Conservation (phyloP, 139 green algal genomes). For the Tetradesmus obliquus region DNA sequence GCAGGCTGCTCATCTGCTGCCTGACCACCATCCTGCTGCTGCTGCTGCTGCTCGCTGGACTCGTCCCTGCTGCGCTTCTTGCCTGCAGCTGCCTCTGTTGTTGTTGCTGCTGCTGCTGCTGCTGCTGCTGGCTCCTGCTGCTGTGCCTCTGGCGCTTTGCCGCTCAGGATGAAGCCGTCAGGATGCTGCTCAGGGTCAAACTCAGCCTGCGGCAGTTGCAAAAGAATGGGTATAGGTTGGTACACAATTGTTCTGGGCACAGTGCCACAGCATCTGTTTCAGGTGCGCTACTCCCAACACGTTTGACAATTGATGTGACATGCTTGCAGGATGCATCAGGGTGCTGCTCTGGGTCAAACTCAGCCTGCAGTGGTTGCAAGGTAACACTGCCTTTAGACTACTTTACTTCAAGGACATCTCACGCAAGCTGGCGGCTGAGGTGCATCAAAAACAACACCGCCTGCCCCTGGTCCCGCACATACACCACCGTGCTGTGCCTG, state of each 20-base stretch:
- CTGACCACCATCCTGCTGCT: conserved; percentile 7
- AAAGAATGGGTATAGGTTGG: neutral
- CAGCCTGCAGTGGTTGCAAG: neutral
- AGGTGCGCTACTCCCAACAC: neutral
- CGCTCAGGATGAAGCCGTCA: conserved; percentile 69
- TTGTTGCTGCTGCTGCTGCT: conserved; percentile 5
- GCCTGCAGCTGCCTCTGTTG: neutral
- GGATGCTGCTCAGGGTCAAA: conserved; percentile 69
- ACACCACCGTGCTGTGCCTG: conserved; percentile 64
- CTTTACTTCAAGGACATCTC: too few species aligned
- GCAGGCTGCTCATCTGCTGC: conserved; percentile 25
- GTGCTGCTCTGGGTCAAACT: neutral
- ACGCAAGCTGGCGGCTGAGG: conserved; percentile 11
- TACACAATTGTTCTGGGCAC: neutral
- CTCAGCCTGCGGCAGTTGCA: conserved; percentile 54
- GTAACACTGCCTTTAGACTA: neutral
- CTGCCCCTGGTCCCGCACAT: conserved; percentile 84
- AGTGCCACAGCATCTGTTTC: neutral
- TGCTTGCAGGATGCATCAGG: neutral
- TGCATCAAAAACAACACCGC: conserved; percentile 62
- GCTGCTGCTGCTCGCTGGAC: neutral
- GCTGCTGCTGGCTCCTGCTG: conserved; percentile 10
- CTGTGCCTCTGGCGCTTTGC: conserved; percentile 38
- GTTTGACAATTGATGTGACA: neutral
- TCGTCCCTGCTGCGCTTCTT: neutral